Evolutionary conservation across 2,329 filamentous ascomycete genomes (phyloP), one percentile per base, ranked within the genome.

Genomic region (Fusarium phyllophilum): DNA sequence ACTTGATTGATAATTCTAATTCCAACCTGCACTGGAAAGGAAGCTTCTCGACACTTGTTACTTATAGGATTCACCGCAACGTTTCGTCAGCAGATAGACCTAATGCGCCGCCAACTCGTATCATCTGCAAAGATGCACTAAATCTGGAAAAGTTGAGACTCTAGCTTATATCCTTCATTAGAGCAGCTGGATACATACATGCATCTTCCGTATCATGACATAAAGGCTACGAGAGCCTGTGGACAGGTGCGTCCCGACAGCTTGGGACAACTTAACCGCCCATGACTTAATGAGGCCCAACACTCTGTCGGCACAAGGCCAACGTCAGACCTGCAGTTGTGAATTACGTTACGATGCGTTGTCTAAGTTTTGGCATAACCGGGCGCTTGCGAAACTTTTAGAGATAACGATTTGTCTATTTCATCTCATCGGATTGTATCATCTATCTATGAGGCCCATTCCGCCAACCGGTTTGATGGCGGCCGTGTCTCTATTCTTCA

Each of bases 321-420:
- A 42, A 46, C 46, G 26, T 12, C 55, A 54, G 26, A 17, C 31
- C 38, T 70, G 55, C 51, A 61, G 36, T 29, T 36, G 18, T 61
- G 38, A 34, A 45, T 54, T 66, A 26, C n/a, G 42, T 34, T n/a
- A 29, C 29, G 31, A 34, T 57, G 39, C 42, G 58, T 41, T 62
- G 34, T 52, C 55, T 18, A 18, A 39, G 6, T 45, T 29, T 46
- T 24, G 20, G 57, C 48, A 34, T 26, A 15, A 24, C 17, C 33
- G 15, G 48, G 73, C 73, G 66, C 73, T 70, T 74, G 39, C 17
- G n/a, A 45, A 29, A 42, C 24, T 15, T n/a, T 26, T 8, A 29
- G 13, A 57, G 38, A 31, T 17, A 52, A 65, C 49, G 39, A 60
- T 61, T 70, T 59, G 65, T 75, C 73, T 75, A 68, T 73, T 73